phyloP scores from a whole-genome alignment of 2,329 filamentous ascomycete genomes.

The Stenocarpella maydis region DNA sequence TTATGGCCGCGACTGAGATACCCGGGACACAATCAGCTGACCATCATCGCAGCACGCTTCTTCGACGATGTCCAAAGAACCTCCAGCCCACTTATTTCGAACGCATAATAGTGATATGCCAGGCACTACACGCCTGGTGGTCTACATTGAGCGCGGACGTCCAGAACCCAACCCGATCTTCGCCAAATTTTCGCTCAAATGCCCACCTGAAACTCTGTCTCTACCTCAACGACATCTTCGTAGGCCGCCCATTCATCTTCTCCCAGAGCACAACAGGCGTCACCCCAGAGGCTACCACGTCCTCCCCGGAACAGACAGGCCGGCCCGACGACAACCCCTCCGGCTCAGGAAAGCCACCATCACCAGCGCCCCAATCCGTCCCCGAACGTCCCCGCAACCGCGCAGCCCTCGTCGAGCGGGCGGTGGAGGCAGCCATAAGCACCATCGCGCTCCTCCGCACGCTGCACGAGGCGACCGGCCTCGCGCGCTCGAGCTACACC shows the following conservation, averaged over 20 bases:
- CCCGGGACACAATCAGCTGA: slow-evolving; percentile 2
- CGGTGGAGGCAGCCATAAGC: slow-evolving; percentile 60
- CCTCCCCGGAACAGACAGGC: slow-evolving; percentile 10
- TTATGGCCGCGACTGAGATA: background rate
- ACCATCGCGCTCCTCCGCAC: slow-evolving; percentile 59
- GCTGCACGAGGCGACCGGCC: slow-evolving; percentile 58
- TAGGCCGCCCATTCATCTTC: slow-evolving; percentile 62
- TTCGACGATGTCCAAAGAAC: slow-evolving; percentile 48
- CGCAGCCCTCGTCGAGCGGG: slow-evolving; percentile 55
- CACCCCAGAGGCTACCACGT: slow-evolving; percentile 10
- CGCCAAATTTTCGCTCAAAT: slow-evolving; percentile 54
- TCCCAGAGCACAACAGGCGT: slow-evolving; percentile 37
- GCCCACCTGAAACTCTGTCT: slow-evolving; percentile 62
- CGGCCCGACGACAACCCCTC: background rate
- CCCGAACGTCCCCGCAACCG: slow-evolving; percentile 31
- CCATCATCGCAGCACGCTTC: slow-evolving; percentile 45
- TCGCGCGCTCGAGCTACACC: slow-evolving; percentile 63
- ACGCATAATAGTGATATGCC: slow-evolving; percentile 47
- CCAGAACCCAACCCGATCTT: slow-evolving; percentile 50
- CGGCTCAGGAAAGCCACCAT: background rate
- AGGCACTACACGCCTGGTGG: slow-evolving; percentile 53
- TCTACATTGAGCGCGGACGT: slow-evolving; percentile 47
- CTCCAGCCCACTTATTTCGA: slow-evolving; percentile 51
- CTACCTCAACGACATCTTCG: slow-evolving; percentile 61
- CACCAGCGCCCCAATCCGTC: background rate